Evolutionary conservation across 306 rosid genomes (phyloP), one percentile per base, ranked within the genome.

Genomic region (Cicer bijugum): DNA sequence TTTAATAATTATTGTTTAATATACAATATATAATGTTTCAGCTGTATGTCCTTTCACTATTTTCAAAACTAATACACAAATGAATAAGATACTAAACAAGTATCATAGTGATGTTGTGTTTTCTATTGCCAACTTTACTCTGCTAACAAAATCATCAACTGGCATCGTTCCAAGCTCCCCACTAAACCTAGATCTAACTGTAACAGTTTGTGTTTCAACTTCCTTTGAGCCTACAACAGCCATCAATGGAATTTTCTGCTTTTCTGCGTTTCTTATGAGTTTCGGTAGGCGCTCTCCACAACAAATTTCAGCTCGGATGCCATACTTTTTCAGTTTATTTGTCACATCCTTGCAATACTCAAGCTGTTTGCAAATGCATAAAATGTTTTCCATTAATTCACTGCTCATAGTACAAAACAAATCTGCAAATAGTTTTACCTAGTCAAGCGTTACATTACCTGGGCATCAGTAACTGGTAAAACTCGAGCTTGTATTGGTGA

Each of bases 171-270:
- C 99, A 19, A 89, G 80, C 83, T 89, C 97, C 59, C 96, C 99
- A 1, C 91, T 95, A 56, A 82, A 89, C 82, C 99, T 88, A 45
- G 96, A 86, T 82, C 99, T 81, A 69, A 94, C 86, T 1, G 99
- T 91, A 57, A 94, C 88, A 6, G 93, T 82, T 19, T 81, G 52
- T 8, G 86, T 85, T 81, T 94, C 97, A 37, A 88, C 86, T 85
- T 94, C 99, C 86, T 91, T 91, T 45, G 91, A 38, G 1, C 97
- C 99, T 8, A 89, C 97, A 78, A 94, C 99, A 35, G 91, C 99
- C 99, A 94, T 94, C 53, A 94, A 80, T 17, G 99, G 99, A 67
- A 89, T 84, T 79, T 81, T 91, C 85, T 88, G 97, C 70, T 86
- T 91, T 85, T 94, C 97, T 45, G 96, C 89, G 76, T 94, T 94